These are phyloP conservation scores for Salix koriyanagi DNA, from an alignment of 345 rosid species.

Conservation along the genomic window DNA sequence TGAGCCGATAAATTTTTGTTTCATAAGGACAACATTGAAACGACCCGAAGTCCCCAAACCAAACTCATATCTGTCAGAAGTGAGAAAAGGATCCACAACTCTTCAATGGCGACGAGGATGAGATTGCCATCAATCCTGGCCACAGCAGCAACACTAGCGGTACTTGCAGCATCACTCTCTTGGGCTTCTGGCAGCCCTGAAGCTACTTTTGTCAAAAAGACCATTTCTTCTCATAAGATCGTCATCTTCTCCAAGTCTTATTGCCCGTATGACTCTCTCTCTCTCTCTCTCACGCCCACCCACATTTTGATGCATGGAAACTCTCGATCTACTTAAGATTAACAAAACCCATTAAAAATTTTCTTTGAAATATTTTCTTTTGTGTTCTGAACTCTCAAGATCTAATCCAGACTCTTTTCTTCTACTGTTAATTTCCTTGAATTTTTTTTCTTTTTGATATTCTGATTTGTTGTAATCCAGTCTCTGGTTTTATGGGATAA, in stretches of 20 bases:
- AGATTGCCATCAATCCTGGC: conserved; percentile 7
- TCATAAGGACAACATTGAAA: too few species aligned
- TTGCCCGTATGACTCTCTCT: conserved; percentile 64
- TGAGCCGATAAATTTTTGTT: too few species aligned
- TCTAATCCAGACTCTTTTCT: too few species aligned
- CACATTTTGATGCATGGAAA: background rate
- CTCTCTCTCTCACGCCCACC: background rate
- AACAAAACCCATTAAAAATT: background rate
- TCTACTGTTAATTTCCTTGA: too few species aligned
- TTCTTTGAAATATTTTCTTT: too few species aligned
- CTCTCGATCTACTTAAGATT: background rate
- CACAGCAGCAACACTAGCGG: background rate
- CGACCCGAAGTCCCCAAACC: too few species aligned
- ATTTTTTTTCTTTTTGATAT: too few species aligned
- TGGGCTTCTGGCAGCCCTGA: conserved; percentile 31
- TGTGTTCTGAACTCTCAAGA: too few species aligned
- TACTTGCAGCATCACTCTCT: conserved; percentile 6
- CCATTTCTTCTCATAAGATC: conserved; percentile 76
- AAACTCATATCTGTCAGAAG: too few species aligned
- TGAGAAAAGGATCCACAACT: too few species aligned
- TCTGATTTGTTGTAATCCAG: too few species aligned
- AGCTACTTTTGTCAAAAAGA: conserved; percentile 58
- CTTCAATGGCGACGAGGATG: conserved; percentile 9
- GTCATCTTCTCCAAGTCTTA: conserved; percentile 97
- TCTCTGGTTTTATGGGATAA: too few species aligned